Evolutionary conservation across 148 eudicot species (phyloP).

Genomic region (Pharnaceum exiguum): DNA sequence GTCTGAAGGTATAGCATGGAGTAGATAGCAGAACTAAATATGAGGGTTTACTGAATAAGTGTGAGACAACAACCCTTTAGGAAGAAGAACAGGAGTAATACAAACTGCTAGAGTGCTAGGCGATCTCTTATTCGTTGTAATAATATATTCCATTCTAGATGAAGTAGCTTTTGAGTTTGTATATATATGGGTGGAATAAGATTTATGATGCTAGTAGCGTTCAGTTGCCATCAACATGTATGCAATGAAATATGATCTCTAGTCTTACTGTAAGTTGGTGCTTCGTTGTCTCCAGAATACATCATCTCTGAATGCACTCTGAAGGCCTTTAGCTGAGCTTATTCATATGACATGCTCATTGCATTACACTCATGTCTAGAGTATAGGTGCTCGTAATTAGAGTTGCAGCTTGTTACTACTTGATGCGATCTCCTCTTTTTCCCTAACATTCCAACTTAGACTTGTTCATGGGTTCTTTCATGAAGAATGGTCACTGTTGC

Average conservation of each 20-base stretch:
- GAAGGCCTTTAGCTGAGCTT: too few relatives aligned
- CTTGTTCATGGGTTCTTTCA: too few relatives aligned
- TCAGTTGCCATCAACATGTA: conserved; percentile 12
- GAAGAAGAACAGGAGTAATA: background rate
- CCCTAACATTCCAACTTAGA: too few relatives aligned
- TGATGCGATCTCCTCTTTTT: too few relatives aligned
- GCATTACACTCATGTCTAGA: too few relatives aligned
- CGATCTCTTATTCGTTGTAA: conserved; percentile 26
- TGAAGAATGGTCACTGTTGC: too few relatives aligned
- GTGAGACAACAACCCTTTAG: conserved; percentile 9
- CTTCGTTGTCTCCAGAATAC: too few relatives aligned
- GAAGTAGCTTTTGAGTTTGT: conserved; percentile 21
- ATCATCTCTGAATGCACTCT: background rate
- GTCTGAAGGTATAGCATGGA: conserved; percentile 16
- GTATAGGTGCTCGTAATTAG: too few relatives aligned
- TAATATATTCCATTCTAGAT: conserved; percentile 17
- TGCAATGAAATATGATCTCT: conserved; percentile 12
- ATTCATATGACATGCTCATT: too few relatives aligned
- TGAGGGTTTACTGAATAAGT: conserved; percentile 18
- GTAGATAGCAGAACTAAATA: conserved; percentile 14
- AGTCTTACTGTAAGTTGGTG: conserved; percentile 6
- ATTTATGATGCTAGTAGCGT: conserved; percentile 10
- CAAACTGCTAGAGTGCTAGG: conserved; percentile 10
- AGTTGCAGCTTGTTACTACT: too few relatives aligned
- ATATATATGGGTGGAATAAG: conserved; percentile 17